Evolutionary conservation across 345 rosid species (phyloP).

Genomic region (Orychophragmus violaceus): DNA sequence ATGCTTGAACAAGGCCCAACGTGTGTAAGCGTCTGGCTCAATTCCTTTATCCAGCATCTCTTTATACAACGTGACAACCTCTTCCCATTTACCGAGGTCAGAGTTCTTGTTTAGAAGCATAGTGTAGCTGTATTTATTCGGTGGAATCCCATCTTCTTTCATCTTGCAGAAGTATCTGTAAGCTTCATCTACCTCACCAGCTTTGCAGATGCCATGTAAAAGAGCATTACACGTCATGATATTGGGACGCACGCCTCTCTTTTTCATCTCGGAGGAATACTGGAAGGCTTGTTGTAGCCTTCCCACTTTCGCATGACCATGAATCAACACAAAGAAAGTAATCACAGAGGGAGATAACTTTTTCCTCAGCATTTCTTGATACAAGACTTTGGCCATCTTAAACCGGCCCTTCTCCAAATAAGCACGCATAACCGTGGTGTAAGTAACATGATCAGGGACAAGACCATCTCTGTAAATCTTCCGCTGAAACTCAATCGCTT

Average conservation of each 20-base stretch:
- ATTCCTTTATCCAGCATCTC: conserved; percentile 59
- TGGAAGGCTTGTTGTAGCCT: conserved; percentile 46
- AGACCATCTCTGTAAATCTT: conserved; percentile 43
- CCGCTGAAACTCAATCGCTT: conserved; percentile 38
- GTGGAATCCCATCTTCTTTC: conserved; percentile 48
- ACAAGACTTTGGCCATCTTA: conserved; percentile 43
- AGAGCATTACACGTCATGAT: conserved; percentile 66
- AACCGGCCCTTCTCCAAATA: conserved; percentile 42
- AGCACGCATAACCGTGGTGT: conserved; percentile 54
- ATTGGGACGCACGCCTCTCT: conserved; percentile 47
- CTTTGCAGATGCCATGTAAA: conserved; percentile 56
- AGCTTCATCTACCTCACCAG: conserved; percentile 42
- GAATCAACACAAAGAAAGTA: conserved; percentile 66
- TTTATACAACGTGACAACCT: conserved; percentile 54
- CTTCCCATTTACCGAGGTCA: conserved; percentile 46
- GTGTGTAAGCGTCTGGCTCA: conserved; percentile 54
- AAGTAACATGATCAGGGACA: conserved; percentile 57
- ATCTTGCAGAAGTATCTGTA: conserved; percentile 45
- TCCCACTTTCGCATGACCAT: conserved; percentile 52
- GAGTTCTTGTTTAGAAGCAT: conserved; percentile 56
- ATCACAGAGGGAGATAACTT: conserved; percentile 51
- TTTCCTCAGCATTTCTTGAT: conserved; percentile 44
- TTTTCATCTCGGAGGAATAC: conserved; percentile 55
- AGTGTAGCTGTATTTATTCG: conserved; percentile 67
- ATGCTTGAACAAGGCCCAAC: conserved; percentile 49